phyloP scores from a whole-genome alignment of 148 eudicot genomes.

The Linanthus parryae region DNA sequence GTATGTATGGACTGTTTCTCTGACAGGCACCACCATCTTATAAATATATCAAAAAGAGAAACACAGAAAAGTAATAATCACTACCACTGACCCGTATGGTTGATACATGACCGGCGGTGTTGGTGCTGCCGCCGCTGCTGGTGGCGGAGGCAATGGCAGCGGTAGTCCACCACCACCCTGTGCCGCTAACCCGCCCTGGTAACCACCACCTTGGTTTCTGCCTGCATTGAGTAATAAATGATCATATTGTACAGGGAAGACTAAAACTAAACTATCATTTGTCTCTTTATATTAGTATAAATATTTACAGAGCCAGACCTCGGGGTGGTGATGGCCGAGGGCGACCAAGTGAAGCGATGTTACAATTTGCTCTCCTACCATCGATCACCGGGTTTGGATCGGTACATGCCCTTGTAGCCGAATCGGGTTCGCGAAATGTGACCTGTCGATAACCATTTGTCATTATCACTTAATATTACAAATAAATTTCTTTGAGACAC shows the following conservation, averaged over 20 bases:
- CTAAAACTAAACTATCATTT: not conserved
- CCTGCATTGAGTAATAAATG: constrained; percentile 20
- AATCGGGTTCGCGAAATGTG: constrained; percentile 69
- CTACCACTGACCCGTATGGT: constrained; percentile 68
- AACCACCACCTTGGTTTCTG: constrained; percentile 34
- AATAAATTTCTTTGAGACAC: not conserved
- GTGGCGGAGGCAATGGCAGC: constrained; percentile 29
- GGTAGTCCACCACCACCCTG: constrained; percentile 36
- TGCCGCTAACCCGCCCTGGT: constrained; percentile 10
- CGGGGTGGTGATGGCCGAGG: constrained; percentile 72
- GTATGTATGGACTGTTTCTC: constrained; percentile 2
- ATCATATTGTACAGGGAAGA: not conserved
- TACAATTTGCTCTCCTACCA: constrained; percentile 88
- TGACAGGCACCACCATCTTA: not conserved
- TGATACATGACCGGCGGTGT: constrained; percentile 44
- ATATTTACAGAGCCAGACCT: constrained; percentile 26
- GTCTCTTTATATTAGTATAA: not conserved
- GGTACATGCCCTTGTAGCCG: constrained; percentile 63
- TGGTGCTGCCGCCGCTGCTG: constrained; percentile 8
- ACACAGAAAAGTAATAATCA: constrained; percentile 7
- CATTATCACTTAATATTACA: not conserved
- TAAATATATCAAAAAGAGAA: not conserved
- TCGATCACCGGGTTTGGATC: constrained; percentile 85
- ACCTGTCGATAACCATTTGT: constrained; percentile 35
- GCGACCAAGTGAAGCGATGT: constrained; percentile 84